A percentile compares a stretch with the other conserved stretches of the same genome.
Evolutionary conservation across 768 basidiomycete species (phyloP).

Genomic region (Tylopilus balloui): DNA sequence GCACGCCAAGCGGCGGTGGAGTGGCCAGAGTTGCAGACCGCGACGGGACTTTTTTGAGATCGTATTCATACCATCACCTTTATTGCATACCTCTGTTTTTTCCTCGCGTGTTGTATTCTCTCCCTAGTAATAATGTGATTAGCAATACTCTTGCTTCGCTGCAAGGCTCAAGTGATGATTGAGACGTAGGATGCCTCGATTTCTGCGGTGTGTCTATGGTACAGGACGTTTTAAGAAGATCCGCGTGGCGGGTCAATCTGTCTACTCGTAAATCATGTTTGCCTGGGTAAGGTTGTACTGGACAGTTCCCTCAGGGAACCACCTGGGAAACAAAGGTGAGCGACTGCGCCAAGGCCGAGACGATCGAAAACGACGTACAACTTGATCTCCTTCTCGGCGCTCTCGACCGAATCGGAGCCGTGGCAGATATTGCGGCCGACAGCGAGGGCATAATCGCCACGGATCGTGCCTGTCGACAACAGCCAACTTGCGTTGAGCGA

Average conservation of each 20-base stretch:
- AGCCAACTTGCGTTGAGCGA: not conserved
- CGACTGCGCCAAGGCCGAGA: not conserved
- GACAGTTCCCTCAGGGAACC: slow-evolving; percentile 85
- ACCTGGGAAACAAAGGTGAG: slow-evolving; percentile 42
- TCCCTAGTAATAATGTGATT: not conserved
- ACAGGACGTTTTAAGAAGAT: slow-evolving; percentile 11
- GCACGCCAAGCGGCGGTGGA: slow-evolving; percentile 26
- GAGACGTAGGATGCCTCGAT: not conserved
- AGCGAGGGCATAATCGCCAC: slow-evolving; percentile 91
- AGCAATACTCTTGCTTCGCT: not conserved
- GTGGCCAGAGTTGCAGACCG: slow-evolving; percentile 2
- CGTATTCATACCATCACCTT: slow-evolving; percentile 20
- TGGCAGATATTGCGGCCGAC: slow-evolving; percentile 95
- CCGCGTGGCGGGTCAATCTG: slow-evolving; percentile 5
- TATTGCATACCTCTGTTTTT: slow-evolving; percentile 19
- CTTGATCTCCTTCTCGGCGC: slow-evolving; percentile 88
- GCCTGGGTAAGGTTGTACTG: slow-evolving; percentile 66
- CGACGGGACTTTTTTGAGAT: slow-evolving; percentile 2
- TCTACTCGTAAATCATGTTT: slow-evolving; percentile 78
- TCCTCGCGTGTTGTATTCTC: not conserved
- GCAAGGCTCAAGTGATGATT: not conserved
- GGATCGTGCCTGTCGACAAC: slow-evolving; percentile 72
- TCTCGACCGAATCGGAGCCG: slow-evolving; percentile 86
- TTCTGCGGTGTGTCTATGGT: slow-evolving; percentile 15
- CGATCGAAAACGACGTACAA: slow-evolving; percentile 51